Evolutionary conservation across 2,329 filamentous ascomycete genomes (phyloP).

Genomic region (Cadophora malorum): DNA sequence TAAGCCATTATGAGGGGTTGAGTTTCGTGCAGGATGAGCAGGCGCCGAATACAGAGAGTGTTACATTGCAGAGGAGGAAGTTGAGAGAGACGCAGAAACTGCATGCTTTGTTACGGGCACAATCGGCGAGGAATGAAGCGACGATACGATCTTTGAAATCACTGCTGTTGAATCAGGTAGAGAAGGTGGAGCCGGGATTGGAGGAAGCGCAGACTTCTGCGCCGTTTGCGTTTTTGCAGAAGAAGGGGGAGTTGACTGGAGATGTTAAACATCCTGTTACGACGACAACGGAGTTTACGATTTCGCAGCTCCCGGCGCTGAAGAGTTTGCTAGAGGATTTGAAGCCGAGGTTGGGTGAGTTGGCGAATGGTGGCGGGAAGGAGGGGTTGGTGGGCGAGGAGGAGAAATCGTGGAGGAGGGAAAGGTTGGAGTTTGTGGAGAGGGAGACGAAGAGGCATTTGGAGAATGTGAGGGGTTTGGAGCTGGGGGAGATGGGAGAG

Average conservation of each 20-base stretch:
- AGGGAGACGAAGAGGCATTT: slow-evolving; percentile 77
- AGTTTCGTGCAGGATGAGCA: slow-evolving; percentile 44
- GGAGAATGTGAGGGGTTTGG: slow-evolving; percentile 71
- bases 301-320: slow-evolving; percentile 83
- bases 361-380: slow-evolving; percentile 50
- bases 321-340: slow-evolving; percentile 72
- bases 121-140: slow-evolving; percentile 74
- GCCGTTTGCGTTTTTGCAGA: slow-evolving; percentile 62
- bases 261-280: slow-evolving; percentile 64
- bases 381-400: slow-evolving; percentile 46
- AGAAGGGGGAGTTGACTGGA: slow-evolving; percentile 57
- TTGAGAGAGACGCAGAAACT: slow-evolving; percentile 81
- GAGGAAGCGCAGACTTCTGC: slow-evolving; percentile 33
- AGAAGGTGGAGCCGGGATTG: slow-evolving; percentile 45
- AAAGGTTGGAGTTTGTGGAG: slow-evolving; percentile 85
- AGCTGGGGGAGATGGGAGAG: slow-evolving; percentile 66
- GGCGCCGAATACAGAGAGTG: slow-evolving; percentile 67
- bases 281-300: slow-evolving; percentile 77
- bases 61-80: slow-evolving; percentile 75
- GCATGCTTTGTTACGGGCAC: slow-evolving; percentile 70
- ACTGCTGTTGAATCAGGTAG: slow-evolving; percentile 57
- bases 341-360: slow-evolving; percentile 63
- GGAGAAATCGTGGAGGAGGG: slow-evolving; percentile 67
- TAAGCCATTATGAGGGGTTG: slow-evolving; percentile 78
- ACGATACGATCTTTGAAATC: slow-evolving; percentile 69